Conservation (phyloP, 2,329 filamentous ascomycete species). For the Dryadomyces quercivorus region DNA sequence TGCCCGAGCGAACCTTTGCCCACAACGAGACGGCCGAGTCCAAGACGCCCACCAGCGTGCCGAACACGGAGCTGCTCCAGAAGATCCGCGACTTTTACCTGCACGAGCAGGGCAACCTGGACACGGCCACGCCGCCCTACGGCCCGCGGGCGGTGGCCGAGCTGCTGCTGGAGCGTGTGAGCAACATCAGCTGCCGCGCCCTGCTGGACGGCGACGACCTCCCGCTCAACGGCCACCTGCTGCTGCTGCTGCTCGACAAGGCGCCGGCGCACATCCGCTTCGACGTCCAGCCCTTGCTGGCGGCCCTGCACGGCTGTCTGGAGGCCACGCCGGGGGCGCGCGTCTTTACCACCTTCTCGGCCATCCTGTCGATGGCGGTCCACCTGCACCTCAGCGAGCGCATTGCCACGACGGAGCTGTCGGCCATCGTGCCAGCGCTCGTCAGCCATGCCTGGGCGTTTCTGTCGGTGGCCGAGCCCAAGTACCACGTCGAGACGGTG, state of each 20-base stretch:
- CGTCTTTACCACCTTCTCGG: constrained; percentile 46
- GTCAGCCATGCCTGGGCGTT: constrained; percentile 67
- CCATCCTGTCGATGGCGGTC: constrained; percentile 44
- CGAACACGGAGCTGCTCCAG: constrained; percentile 42
- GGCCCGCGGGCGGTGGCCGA: constrained; percentile 41
- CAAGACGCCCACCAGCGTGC: constrained; percentile 14
- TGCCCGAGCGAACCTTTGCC: constrained; percentile 53
- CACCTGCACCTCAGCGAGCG: constrained; percentile 43
- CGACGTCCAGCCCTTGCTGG: constrained; percentile 34
- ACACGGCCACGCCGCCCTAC: constrained; percentile 49
- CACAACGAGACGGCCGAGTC: constrained; percentile 14
- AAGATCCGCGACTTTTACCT: constrained; percentile 56
- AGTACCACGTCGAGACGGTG: constrained; percentile 89
- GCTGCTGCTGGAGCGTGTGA: constrained; percentile 50
- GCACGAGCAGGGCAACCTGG: constrained; percentile 56
- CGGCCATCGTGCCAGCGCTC: constrained; percentile 52
- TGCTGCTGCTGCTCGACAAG: constrained; percentile 46
- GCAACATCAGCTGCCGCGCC: constrained; percentile 35
- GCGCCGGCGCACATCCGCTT: constrained; percentile 30
- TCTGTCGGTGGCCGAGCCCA: constrained; percentile 70
- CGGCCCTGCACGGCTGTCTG: constrained; percentile 38
- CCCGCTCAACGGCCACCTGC: constrained; percentile 44
- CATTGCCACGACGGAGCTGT: constrained; percentile 40
- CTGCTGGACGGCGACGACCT: constrained; percentile 34
- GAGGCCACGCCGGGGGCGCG: constrained; percentile 13